phyloP scores from a whole-genome alignment of 1,284 basidiomycete species.

The Cryptococcus neoformans region DNA sequence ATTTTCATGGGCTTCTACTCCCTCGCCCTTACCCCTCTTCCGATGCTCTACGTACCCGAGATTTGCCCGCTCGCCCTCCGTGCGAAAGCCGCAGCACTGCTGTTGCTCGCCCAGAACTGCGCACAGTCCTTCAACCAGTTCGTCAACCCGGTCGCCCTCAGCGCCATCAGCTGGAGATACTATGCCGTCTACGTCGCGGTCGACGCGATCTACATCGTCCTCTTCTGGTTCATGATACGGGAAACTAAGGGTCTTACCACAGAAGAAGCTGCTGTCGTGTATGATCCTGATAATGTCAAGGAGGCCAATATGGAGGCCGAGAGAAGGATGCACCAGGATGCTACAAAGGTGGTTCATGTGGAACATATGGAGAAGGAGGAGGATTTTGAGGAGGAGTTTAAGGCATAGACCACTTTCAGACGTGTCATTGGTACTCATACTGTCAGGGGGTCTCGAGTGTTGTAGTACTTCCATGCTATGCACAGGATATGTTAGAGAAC shows the following conservation, averaged over 20 bases:
- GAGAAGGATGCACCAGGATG: conserved; percentile 7
- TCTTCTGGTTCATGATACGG: conserved; percentile 32
- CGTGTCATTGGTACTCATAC: no score
- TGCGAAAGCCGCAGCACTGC: conserved; percentile 53
- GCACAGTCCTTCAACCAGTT: conserved; percentile 77
- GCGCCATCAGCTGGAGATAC: conserved; percentile 66
- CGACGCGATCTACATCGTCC: conserved; percentile 36
- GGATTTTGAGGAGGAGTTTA: conserved; percentile 4
- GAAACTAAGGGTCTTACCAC: conserved; percentile 38
- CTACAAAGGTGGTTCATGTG: neutral
- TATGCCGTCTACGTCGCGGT: conserved; percentile 56
- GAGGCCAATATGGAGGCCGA: conserved; percentile 10
- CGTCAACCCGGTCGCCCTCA: conserved; percentile 69
- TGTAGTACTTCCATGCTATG: no score
- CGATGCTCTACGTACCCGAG: conserved; percentile 57
- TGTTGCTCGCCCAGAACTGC: conserved; percentile 29
- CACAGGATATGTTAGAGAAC: no score
- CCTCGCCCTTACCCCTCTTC: conserved; percentile 53
- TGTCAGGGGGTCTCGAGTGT: no score
- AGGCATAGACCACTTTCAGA: neutral
- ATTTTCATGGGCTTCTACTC: conserved; percentile 64
- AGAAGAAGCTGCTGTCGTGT: conserved; percentile 40
- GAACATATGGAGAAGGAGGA: conserved; percentile 4
- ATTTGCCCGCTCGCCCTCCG: conserved; percentile 66
- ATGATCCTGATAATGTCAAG: conserved; percentile 14